Conservation (phyloP, 1,284 basidiomycete species). For the Clitocybe nebularis region DNA sequence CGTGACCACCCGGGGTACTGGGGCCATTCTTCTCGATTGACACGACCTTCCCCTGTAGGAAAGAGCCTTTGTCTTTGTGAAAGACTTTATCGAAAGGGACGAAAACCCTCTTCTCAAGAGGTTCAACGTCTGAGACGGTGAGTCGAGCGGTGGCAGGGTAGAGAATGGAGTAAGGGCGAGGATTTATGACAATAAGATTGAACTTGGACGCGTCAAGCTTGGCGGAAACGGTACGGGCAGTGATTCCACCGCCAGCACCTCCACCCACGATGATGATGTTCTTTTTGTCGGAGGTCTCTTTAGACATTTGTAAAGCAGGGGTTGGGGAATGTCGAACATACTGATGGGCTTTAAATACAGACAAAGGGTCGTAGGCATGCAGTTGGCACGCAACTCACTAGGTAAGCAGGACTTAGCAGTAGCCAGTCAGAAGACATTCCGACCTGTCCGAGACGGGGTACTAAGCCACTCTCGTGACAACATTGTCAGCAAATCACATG, state of each 20-base stretch:
- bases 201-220: conserved; percentile 31
- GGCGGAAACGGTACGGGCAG: conserved; percentile 29
- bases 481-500: too few species aligned
- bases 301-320: conserved; percentile 6
- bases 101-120: conserved; percentile 33
- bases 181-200: conserved; percentile 36
- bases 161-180: conserved; percentile 32
- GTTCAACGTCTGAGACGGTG: conserved; percentile 22
- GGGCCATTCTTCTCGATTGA: conserved; percentile 29
- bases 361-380: not conserved
- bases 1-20: conserved; percentile 36
- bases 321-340: conserved; percentile 10
- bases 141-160: conserved; percentile 27
- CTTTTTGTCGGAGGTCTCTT: conserved; percentile 3
- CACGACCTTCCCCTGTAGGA: conserved; percentile 40
- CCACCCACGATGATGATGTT: conserved; percentile 41
- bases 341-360: not conserved
- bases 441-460: too few species aligned
- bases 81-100: conserved; percentile 46
- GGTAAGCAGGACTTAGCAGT: too few species aligned
- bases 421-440: not conserved
- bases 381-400: not conserved
- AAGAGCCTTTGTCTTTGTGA: conserved; percentile 38
- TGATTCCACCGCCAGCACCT: conserved; percentile 29
- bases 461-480: too few species aligned